phyloP scores from a whole-genome alignment of 1,139 yeast genomes.

The Meyerozyma smithsonii region DNA sequence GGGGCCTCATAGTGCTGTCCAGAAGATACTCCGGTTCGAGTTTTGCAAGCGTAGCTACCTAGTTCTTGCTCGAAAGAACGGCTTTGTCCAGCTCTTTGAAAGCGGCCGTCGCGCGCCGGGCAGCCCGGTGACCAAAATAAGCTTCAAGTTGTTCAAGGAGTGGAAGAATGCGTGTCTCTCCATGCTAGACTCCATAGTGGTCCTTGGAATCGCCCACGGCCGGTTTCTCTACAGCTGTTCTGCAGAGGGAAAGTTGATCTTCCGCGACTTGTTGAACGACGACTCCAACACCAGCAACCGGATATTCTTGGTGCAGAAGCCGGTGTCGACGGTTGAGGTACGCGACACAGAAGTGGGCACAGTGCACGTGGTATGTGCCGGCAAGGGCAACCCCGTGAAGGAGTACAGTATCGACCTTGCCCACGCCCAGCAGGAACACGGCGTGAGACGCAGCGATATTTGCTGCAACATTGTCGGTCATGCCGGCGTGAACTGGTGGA shows the following conservation, averaged over 20 bases:
- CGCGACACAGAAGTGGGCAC: constrained; percentile 10
- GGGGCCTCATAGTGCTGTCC: constrained; percentile 4
- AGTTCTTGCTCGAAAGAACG: constrained; percentile 25
- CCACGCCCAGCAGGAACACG: not conserved
- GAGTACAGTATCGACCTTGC: constrained; percentile 14
- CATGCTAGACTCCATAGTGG: constrained; percentile 23
- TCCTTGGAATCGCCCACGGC: constrained; percentile 18
- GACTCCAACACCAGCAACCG: constrained; percentile 30
- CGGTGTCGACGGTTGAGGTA: constrained; percentile 33
- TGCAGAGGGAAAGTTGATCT: constrained; percentile 36
- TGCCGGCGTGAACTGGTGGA: not conserved
- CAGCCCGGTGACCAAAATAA: constrained; percentile 13
- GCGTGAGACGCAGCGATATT: not conserved
- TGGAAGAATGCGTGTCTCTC: constrained; percentile 24
- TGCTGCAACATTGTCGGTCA: constrained; percentile 1
- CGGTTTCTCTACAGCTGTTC: constrained; percentile 41
- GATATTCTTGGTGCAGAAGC: constrained; percentile 27
- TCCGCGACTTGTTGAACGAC: constrained; percentile 42
- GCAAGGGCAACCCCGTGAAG: constrained; percentile 42
- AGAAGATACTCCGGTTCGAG: constrained; percentile 5
- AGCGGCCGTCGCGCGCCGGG: not conserved
- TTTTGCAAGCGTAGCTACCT: constrained; percentile 12
- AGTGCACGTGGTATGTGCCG: constrained; percentile 33
- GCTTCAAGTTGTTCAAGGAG: constrained; percentile 21
- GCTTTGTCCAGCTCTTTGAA: constrained; percentile 18